These are phyloP conservation scores for Yamadazyma oceani DNA, from an alignment of 1,139 yeast genomes.

Conservation along the genomic window DNA sequence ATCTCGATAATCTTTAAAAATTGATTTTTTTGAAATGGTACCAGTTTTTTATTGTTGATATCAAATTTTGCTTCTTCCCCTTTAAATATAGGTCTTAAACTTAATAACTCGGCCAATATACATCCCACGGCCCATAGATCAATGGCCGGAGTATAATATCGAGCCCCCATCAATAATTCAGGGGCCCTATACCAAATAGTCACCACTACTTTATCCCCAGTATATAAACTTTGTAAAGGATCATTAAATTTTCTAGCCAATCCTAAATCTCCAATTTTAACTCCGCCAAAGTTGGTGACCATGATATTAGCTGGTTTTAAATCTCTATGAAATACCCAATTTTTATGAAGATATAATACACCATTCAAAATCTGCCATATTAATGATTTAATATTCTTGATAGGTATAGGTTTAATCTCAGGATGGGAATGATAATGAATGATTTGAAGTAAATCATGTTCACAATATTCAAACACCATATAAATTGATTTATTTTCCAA, in stretches of 20 bases:
- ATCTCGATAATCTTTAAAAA: constrained; percentile 87
- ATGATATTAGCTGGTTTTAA: constrained; percentile 96
- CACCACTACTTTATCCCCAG: constrained; percentile 97
- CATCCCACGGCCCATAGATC: constrained; percentile 98
- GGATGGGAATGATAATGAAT: constrained; percentile 94
- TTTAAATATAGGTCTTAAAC: constrained; percentile 88
- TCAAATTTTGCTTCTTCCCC: constrained; percentile 98
- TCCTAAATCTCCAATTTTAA: constrained; percentile 95
- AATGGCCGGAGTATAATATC: constrained; percentile 93
- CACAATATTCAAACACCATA: constrained; percentile 95
- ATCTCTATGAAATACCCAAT: constrained; percentile 95
- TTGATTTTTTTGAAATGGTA: constrained; percentile 93
- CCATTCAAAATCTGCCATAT: constrained; percentile 94
- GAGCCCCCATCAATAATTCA: constrained; percentile 82
- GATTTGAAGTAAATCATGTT: constrained; percentile 89
- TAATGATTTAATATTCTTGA: constrained; percentile 73
- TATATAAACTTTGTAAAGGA: constrained; percentile 83
- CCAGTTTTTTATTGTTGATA: constrained; percentile 71
- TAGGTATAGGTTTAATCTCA: constrained; percentile 75
- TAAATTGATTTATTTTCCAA: constrained; percentile 87
- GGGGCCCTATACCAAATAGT: constrained; percentile 99
- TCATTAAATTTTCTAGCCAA: constrained; percentile 87
- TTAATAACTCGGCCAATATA: constrained; percentile 85
- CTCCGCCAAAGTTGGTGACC: constrained; percentile 87
- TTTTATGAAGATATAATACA: constrained; percentile 85